A percentile compares a stretch with the other conserved stretches of the same genome.
Conservation (phyloP, 768 basidiomycete genomes). For the Megacollybia marginata region DNA sequence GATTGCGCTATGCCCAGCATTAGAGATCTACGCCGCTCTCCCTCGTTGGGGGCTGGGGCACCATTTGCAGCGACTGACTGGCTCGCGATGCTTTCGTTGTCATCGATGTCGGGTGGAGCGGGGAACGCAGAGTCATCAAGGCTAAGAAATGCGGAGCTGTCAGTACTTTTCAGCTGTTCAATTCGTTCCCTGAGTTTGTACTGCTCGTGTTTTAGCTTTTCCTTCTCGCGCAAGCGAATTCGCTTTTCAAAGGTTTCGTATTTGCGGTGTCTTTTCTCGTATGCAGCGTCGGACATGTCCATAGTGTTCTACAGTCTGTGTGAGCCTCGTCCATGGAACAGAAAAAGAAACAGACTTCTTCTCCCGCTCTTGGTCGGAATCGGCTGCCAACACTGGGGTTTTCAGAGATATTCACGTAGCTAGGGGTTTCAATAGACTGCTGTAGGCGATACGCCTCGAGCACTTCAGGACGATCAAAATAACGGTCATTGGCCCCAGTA, state of each 20-base stretch:
- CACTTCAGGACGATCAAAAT: slow-evolving; percentile 75
- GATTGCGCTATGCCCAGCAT: slow-evolving; percentile 64
- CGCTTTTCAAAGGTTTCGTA: slow-evolving; percentile 85
- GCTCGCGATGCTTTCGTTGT: slow-evolving; percentile 19
- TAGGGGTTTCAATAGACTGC: slow-evolving; percentile 70
- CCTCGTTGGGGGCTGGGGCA: slow-evolving; percentile 39
- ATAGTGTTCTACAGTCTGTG: slow-evolving; percentile 32
- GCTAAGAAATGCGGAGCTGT: slow-evolving; percentile 57
- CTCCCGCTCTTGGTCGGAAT: slow-evolving; percentile 59
- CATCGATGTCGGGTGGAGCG: slow-evolving; percentile 15
- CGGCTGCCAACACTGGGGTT: slow-evolving; percentile 55
- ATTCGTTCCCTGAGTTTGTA: slow-evolving; percentile 88
- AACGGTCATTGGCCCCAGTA: slow-evolving; percentile 55
- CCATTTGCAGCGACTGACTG: slow-evolving; percentile 31
- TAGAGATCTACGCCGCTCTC: slow-evolving; percentile 65
- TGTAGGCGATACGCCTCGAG: slow-evolving; percentile 65
- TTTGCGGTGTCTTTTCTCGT: slow-evolving; percentile 77
- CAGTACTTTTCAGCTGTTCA: slow-evolving; percentile 74
- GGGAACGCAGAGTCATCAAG: slow-evolving; percentile 55
- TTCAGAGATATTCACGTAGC: slow-evolving; percentile 43
- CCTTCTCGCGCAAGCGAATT: slow-evolving; percentile 79
- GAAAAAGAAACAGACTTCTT: slow-evolving; percentile 51
- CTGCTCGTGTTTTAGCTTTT: slow-evolving; percentile 86
- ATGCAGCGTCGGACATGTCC: slow-evolving; percentile 76
- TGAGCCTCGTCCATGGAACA: neutral